Conservation (phyloP, 1,284 basidiomycete genomes). For the Earliella scabrosa region DNA sequence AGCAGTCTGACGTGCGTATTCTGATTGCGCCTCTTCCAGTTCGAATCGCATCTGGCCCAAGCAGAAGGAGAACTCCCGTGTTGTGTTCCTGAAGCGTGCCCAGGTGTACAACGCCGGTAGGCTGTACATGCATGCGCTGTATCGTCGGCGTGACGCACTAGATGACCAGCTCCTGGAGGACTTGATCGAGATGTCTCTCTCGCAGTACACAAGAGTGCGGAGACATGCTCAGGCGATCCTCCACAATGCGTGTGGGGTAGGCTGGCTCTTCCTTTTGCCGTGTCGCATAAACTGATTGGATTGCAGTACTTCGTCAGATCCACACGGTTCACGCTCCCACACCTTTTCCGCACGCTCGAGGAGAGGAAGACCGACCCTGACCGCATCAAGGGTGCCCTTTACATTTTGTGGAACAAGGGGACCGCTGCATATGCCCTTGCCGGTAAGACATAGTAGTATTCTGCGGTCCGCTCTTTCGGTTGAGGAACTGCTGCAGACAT, state of each 20-base stretch:
- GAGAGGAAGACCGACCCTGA: conserved; percentile 86
- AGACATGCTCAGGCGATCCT: conserved; percentile 78
- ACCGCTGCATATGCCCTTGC: conserved; percentile 70
- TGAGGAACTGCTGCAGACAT: conserved; percentile 52
- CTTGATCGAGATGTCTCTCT: conserved; percentile 84
- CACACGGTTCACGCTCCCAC: conserved; percentile 73
- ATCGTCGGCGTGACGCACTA: conserved; percentile 79
- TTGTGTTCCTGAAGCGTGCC: conserved; percentile 82
- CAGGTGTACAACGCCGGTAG: conserved; percentile 76
- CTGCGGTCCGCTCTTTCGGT: background rate
- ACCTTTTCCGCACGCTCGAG: conserved; percentile 72
- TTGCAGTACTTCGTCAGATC: conserved; percentile 82
- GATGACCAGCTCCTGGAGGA: conserved; percentile 84
- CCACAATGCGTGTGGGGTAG: conserved; percentile 67
- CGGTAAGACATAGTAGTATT: conserved; percentile 44
- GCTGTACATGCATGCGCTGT: conserved; percentile 79
- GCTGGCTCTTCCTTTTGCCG: conserved; percentile 35
- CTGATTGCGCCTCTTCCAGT: conserved; percentile 39
- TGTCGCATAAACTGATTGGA: conserved; percentile 7
- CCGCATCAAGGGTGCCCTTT: conserved; percentile 94
- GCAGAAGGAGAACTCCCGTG: conserved; percentile 77
- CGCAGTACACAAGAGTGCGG: conserved; percentile 82
- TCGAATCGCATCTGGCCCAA: conserved; percentile 70
- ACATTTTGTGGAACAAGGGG: conserved; percentile 83
- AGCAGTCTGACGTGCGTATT: background rate